A percentile compares a stretch with the other conserved stretches of the same genome.
These are phyloP conservation scores for Fusarium sp. DNA, from an alignment of 2,329 filamentous ascomycete species.

Conservation along the genomic window DNA sequence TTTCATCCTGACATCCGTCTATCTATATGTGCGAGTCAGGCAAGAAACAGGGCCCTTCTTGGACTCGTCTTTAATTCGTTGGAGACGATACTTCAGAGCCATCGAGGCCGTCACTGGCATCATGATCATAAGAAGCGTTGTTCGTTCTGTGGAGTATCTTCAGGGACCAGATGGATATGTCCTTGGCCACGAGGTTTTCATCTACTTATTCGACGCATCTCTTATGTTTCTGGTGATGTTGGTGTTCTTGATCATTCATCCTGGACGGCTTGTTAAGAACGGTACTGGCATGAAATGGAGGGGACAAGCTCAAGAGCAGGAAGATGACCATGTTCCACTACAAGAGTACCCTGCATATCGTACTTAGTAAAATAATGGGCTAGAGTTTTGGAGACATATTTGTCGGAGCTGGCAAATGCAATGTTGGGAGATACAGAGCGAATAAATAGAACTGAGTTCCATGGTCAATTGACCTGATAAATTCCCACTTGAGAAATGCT, in stretches of 20 bases:
- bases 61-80: constrained; percentile 38
- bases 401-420: no score
- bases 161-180: constrained; percentile 58
- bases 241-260: constrained; percentile 47
- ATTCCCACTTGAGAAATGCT: no score
- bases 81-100: constrained; percentile 50
- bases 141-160: constrained; percentile 62
- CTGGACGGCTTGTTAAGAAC: constrained; percentile 2
- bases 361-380: neutral
- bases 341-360: neutral
- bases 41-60: constrained; percentile 14
- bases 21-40: neutral
- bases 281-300: neutral
- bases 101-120: constrained; percentile 53
- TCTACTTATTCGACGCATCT: constrained; percentile 60
- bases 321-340: neutral
- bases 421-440: no score
- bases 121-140: constrained; percentile 61
- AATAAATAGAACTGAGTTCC: no score
- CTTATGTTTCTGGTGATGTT: constrained; percentile 58
- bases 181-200: constrained; percentile 56
- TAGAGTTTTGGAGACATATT: no score
- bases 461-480: no score
- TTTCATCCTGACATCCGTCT: constrained; percentile 2
- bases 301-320: neutral